phyloP scores from a whole-genome alignment of 2,329 filamentous ascomycete species.

The Fusarium nurragi region DNA sequence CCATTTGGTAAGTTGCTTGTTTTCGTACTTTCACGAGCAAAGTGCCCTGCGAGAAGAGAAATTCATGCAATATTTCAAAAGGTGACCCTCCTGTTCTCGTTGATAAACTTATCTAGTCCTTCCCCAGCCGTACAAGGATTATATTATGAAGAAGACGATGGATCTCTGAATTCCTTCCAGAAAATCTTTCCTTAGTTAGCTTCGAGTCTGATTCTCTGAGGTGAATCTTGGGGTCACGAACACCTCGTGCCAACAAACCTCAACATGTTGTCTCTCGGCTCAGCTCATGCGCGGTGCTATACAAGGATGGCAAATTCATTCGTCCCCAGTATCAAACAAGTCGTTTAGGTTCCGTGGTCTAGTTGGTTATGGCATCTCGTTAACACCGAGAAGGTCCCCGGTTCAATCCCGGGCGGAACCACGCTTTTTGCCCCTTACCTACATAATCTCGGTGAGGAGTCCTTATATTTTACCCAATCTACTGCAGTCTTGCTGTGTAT shows the following conservation, averaged over 20 bases:
- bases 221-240: background rate
- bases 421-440: background rate
- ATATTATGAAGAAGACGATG: background rate
- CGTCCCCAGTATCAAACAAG: background rate
- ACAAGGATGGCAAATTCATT: no score
- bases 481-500: no score
- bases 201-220: background rate
- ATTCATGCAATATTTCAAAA: background rate
- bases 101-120: background rate
- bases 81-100: background rate
- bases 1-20: background rate
- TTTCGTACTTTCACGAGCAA: background rate
- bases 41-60: background rate
- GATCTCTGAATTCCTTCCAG: background rate
- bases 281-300: no score
- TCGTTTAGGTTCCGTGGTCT: constrained; percentile 39
- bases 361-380: constrained; percentile 23
- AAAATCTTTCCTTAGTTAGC: background rate
- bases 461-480: background rate
- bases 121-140: background rate
- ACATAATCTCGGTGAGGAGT: no score
- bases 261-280: no score
- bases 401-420: constrained; percentile 18
- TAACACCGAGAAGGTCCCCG: constrained; percentile 20
- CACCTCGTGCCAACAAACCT: background rate